A percentile compares a stretch with the other conserved stretches of the same genome.
phyloP scores from a whole-genome alignment of 2,329 filamentous ascomycete genomes.

The Fusarium domesticum region DNA sequence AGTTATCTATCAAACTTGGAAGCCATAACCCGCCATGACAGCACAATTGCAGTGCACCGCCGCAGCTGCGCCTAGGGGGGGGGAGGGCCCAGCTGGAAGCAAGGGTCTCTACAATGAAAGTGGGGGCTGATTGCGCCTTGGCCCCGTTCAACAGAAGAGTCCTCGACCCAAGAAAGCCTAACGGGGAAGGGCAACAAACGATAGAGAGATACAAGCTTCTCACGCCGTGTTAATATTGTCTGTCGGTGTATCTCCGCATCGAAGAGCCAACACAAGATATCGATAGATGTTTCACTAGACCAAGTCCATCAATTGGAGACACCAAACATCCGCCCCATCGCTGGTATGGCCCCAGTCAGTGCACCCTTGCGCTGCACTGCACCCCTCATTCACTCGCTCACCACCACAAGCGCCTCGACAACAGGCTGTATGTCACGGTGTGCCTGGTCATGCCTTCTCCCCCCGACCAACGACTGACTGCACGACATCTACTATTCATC shows the following conservation, averaged over 20 bases:
- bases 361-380: conserved; percentile 3
- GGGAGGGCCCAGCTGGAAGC: no score
- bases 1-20: no score
- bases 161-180: conserved; percentile 31
- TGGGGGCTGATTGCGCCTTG: no score
- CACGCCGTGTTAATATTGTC: no score
- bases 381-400: conserved; percentile 8
- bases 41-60: background rate
- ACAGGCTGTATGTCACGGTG: conserved; percentile 23
- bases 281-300: conserved; percentile 2
- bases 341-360: conserved; percentile 7
- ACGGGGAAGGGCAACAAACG: conserved; percentile 11
- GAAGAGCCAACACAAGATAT: no score
- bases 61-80: background rate
- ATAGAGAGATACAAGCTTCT: conserved; percentile 15
- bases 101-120: no score
- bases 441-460: conserved; percentile 17
- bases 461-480: conserved; percentile 23
- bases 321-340: conserved; percentile 17
- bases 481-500: conserved; percentile 20
- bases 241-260: no score
- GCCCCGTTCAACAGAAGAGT: no score
- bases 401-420: conserved; percentile 23
- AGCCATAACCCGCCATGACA: background rate
- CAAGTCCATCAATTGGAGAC: conserved; percentile 8